Evolutionary conservation across 768 basidiomycete species (phyloP).

Genomic region (Tulasnella sp.): DNA sequence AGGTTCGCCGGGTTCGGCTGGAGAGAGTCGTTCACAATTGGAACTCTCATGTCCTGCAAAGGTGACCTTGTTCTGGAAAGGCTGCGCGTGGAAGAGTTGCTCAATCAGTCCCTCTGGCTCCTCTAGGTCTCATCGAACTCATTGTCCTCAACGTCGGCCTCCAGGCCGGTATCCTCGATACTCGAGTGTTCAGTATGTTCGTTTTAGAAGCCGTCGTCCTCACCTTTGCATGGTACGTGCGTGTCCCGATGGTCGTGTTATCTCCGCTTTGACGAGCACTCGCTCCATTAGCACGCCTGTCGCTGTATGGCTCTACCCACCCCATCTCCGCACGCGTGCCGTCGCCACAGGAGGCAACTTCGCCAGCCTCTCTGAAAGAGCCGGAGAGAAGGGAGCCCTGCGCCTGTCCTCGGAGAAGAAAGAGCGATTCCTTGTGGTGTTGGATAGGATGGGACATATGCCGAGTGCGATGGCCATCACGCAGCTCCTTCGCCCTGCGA

Average conservation of each 20-base stretch:
- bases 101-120: background rate
- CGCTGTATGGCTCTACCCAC: constrained; percentile 64
- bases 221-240: constrained; percentile 49
- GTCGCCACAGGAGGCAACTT: constrained; percentile 48
- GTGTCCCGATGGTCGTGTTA: background rate
- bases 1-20: constrained; percentile 63
- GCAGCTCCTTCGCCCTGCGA: constrained; percentile 61
- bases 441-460: constrained; percentile 86
- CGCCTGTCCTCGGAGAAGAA: constrained; percentile 42
- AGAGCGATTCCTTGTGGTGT: constrained; percentile 71
- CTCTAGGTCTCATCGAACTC: constrained; percentile 63
- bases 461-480: constrained; percentile 86
- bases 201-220: constrained; percentile 78
- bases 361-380: constrained; percentile 42
- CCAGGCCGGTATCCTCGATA: constrained; percentile 64
- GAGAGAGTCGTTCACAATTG: constrained; percentile 80
- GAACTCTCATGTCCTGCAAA: constrained; percentile 93
- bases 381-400: constrained; percentile 33
- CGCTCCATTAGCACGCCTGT: constrained; percentile 51
- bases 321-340: constrained; percentile 51
- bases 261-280: background rate
- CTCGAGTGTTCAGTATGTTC: constrained; percentile 88
- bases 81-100: background rate
- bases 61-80: constrained; percentile 49
- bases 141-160: constrained; percentile 96